Base-by-base conservation (phyloP, 1,284 basidiomycete genomes). In the Heterobasidion parviporum region DNA sequence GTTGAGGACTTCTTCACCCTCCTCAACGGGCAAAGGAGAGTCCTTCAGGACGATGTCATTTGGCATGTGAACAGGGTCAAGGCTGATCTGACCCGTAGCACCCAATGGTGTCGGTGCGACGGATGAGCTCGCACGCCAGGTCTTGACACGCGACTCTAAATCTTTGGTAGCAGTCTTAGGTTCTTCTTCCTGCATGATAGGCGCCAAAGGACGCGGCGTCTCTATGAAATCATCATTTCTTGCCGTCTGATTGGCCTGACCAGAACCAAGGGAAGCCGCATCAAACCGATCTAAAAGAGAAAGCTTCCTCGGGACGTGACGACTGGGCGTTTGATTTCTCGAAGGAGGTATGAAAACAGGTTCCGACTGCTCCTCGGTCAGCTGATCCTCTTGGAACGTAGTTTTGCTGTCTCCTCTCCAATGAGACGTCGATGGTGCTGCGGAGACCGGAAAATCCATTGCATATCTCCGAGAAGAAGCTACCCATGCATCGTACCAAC, bases 401-500 rank as follows among this genome's bases (percentile, higher is more conserved):
- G 75, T 75, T 61, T 78, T 74, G 67, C 79, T 85, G 33, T 84
- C 83, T 35, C 66, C 74, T 26, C 76, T 76, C 67, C 71, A 75
- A 64, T 84, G 83, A 10, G 71, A 71, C 33, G 76, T 52, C 4
- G 75, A 75, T 35, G 57, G 77, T 62, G 59, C 70, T 6, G 71
- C 70, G 26, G 75, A 76, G 36, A 73, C 68, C 1, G 72, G 71
- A 43, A 74, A 70, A 50, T 79, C 78, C 18, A 70, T 63, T 36
- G 70, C 62, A 48, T 81, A 77, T 62, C 80, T 68, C 49, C 74
- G 73, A 41, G 74, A 67, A 16, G 76, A 73, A 1, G 78, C 73
- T 16, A 84, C 60, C 89, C 89, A 91, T 3, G 81, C 68, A 38
- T 81, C 72, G 63, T 83, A 88, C 89, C 89, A 92, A 34, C 82